phyloP scores from a whole-genome alignment of 805 yeast species.

The Kuraishia borneana region DNA sequence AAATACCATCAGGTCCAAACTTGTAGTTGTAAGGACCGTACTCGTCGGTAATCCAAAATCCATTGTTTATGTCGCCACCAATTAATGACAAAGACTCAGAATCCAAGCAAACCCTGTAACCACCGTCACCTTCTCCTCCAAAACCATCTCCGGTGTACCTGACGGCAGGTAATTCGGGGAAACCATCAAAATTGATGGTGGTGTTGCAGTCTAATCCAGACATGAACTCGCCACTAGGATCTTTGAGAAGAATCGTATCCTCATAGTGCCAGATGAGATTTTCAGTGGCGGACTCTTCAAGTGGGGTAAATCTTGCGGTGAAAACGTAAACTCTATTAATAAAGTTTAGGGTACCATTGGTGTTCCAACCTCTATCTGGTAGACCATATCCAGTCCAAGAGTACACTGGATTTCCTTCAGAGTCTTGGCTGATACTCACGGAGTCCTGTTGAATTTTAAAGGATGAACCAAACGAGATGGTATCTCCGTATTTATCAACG shows the following conservation, averaged over 20 bases:
- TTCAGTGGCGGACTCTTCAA: constrained; percentile 8
- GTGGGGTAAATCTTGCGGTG: constrained; percentile 14
- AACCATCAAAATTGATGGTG: constrained; percentile 12
- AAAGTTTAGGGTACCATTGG: constrained; percentile 18
- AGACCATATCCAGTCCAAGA: constrained; percentile 16
- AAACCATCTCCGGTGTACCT: constrained; percentile 19
- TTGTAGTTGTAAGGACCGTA: constrained; percentile 20
- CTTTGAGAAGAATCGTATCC: constrained; percentile 18
- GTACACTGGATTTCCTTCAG: constrained; percentile 12
- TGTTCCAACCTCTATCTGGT: constrained; percentile 23
- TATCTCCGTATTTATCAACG: constrained; percentile 17
- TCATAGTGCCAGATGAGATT: constrained; percentile 14
- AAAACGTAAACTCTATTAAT: constrained; percentile 15
- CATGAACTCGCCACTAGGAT: constrained; percentile 16
- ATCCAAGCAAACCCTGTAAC: constrained; percentile 16
- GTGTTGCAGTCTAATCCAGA: constrained; percentile 19
- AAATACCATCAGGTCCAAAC: constrained; percentile 14
- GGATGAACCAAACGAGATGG: constrained; percentile 21
- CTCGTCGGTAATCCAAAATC: constrained; percentile 22
- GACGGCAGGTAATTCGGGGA: constrained; percentile 14
- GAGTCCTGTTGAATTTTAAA: constrained; percentile 14
- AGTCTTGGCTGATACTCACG: constrained; percentile 2
- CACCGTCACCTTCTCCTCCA: constrained; percentile 9
- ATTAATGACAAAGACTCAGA: constrained; percentile 17
- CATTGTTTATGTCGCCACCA: constrained; percentile 17